Evolutionary conservation across 116 monocot genomes (phyloP).

Genomic region (Trichopus zeylanicus): DNA sequence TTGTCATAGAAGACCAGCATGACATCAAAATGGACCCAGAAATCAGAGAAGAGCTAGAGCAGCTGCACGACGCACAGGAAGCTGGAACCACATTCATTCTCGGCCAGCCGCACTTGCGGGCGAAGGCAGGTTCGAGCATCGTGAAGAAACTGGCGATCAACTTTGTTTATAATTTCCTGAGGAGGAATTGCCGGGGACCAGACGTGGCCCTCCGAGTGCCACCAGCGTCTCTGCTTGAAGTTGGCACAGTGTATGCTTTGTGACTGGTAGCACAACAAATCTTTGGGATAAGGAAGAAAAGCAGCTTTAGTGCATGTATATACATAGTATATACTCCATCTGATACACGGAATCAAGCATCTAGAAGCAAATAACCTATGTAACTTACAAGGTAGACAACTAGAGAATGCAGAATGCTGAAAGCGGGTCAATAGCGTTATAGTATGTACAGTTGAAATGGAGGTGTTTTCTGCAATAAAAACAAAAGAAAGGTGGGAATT

Average conservation of each 20-base stretch:
- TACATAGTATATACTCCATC: no score
- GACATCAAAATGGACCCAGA: neutral
- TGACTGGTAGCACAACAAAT: no score
- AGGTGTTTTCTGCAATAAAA: no score
- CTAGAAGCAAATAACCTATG: no score
- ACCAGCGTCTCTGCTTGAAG: constrained; percentile 46
- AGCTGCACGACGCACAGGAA: constrained; percentile 40
- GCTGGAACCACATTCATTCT: constrained; percentile 50
- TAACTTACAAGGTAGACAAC: no score
- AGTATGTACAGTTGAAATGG: no score
- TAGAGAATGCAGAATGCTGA: no score
- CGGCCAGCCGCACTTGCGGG: constrained; percentile 39
- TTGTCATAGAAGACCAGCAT: constrained; percentile 19
- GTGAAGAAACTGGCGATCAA: constrained; percentile 42
- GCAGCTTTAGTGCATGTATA: no score
- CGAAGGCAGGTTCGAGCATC: constrained; percentile 35
- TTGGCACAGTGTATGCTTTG: constrained; percentile 32
- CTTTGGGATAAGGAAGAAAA: no score
- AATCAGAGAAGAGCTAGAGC: constrained; percentile 35
- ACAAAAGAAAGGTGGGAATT: no score
- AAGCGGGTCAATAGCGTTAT: no score
- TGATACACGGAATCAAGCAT: no score
- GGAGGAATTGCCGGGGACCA: constrained; percentile 45
- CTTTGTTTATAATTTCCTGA: constrained; percentile 44
- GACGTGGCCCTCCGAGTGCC: constrained; percentile 57